A percentile compares a stretch with the other conserved stretches of the same genome.
Evolutionary conservation across 176 grass and related monocot genomes (phyloP).

Genomic region (Oryza brachyantha): DNA sequence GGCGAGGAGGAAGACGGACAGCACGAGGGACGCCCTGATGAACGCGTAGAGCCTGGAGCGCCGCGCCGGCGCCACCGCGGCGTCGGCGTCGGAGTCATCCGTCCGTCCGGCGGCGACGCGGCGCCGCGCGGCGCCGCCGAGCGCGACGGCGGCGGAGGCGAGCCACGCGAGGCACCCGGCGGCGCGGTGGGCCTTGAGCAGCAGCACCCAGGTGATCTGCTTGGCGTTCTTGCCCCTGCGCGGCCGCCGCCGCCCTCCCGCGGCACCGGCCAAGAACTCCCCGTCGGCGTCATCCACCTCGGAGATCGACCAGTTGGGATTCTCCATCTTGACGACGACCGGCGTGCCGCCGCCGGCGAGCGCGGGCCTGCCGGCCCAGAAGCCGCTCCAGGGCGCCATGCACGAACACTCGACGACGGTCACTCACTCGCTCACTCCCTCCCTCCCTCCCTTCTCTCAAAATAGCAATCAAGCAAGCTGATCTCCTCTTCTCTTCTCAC

Average conservation of each 20-base stretch:
- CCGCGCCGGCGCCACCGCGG: slow-evolving; percentile 8
- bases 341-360: slow-evolving; percentile 51
- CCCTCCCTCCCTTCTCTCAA: slow-evolving; percentile 5
- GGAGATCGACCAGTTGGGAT: slow-evolving; percentile 85
- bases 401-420: background rate
- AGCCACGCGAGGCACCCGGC: slow-evolving; percentile 72
- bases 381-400: slow-evolving; percentile 65
- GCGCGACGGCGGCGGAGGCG: slow-evolving; percentile 48
- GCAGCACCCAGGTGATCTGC: slow-evolving; percentile 93
- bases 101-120: slow-evolving; percentile 47
- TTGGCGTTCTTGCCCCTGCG: slow-evolving; percentile 81
- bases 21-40: slow-evolving; percentile 51
- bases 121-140: slow-evolving; percentile 52
- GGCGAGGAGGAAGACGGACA: slow-evolving; percentile 55
- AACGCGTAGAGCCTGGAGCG: slow-evolving; percentile 56
- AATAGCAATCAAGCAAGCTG: slow-evolving; percentile 26
- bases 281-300: slow-evolving; percentile 46
- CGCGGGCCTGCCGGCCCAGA: slow-evolving; percentile 36
- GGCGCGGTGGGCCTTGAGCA: slow-evolving; percentile 83
- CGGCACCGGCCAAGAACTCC: slow-evolving; percentile 3
- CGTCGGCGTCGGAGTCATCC: slow-evolving; percentile 52
- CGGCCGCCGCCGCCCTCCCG: background rate
- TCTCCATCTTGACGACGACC: slow-evolving; percentile 89
- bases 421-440: background rate
- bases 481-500: background rate